Evolutionary conservation across 192 early-diverging fungal genomes (phyloP), one percentile per base, ranked within the genome.

Genomic region (Linnemannia elongata): DNA sequence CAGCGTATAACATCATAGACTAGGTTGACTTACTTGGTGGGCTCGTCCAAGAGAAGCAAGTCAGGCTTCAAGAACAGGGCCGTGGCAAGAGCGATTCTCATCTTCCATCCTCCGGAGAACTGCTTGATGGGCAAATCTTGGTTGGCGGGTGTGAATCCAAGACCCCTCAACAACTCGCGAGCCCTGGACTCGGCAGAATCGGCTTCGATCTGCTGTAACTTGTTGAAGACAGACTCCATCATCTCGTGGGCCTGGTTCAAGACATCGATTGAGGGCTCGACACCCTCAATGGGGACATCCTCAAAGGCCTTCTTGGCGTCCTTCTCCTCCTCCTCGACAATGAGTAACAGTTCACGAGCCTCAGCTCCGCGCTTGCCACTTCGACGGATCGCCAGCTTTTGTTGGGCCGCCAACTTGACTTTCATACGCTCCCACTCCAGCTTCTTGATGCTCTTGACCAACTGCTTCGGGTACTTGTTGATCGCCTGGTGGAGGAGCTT

Each of bases 101-200:
- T 98, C 77, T 93, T 91, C 97, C 97, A 99, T 47, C 97, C 97
- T 79, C 97, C 97, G 18, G 93, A 94, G 49, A 96, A 92, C 47
- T 89, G 80, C 52, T 92, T 92, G 82, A 98, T 94, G 13, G 94
- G 89, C 44, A 93, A 86, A 45, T 92, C 87, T 60, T 93, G 93
- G 89, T 93, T 90, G 47, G 89, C 89, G 24, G 91, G 85, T 6
- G 91, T 82, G 68, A 98, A 96, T 3, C 95, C 96, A 52, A 98
- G 90, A 70, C 96, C 93, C 27, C 82, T 84, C 47, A 98, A 89
- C 63, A 98, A 94, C 60, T 92, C 91, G 9, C 91, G 88, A 24
- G 95, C 96, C 44, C 91, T 91, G 18, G 94, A 89, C 80, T 94
- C 92, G 39, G 92, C 91, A 54, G 93, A 90, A 24, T 93, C 92